A percentile compares a stretch with the other conserved stretches of the same genome.
Conservation (phyloP, 352 stramenopile genomes). For the Saprolegnia parasitica region DNA sequence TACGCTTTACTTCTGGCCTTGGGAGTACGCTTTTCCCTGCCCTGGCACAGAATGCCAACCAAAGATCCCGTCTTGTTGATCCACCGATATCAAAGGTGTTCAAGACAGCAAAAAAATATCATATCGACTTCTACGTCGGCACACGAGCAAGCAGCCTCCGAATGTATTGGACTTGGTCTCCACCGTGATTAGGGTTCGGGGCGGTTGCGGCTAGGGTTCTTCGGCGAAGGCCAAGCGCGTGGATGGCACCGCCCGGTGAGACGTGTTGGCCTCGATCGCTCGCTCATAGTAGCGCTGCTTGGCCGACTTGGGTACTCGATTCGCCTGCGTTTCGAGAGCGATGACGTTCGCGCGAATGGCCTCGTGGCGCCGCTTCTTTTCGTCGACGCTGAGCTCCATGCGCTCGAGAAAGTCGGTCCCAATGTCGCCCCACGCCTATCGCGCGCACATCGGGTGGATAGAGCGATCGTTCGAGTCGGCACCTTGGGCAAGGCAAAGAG, state of each 20-base stretch:
- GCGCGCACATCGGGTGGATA: not conserved
- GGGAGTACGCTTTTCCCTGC: too few relatives aligned
- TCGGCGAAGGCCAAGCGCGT: not conserved
- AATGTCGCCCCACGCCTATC: conserved; percentile 73
- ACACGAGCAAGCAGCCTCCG: too few relatives aligned
- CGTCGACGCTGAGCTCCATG: conserved; percentile 44
- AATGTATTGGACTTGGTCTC: too few relatives aligned
- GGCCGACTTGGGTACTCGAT: conserved; percentile 41
- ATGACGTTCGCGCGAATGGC: conserved; percentile 47
- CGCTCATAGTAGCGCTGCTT: conserved; percentile 71
- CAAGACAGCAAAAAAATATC: too few relatives aligned
- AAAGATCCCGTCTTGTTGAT: too few relatives aligned
- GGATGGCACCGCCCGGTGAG: conserved; percentile 52
- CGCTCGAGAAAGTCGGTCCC: conserved; percentile 54
- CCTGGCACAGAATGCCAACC: too few relatives aligned
- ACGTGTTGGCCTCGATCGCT: conserved; percentile 45
- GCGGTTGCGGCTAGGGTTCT: too few relatives aligned
- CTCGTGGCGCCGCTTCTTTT: conserved; percentile 45
- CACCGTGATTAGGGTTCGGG: too few relatives aligned
- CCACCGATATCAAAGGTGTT: too few relatives aligned
- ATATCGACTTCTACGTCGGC: too few relatives aligned
- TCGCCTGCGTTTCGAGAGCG: conserved; percentile 35
- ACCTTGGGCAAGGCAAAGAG: conserved; percentile 54
- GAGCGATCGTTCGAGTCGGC: not conserved
- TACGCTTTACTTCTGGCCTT: too few relatives aligned